Base-by-base conservation (phyloP, 257 asterid genomes). In the Eustoma russellianum region DNA sequence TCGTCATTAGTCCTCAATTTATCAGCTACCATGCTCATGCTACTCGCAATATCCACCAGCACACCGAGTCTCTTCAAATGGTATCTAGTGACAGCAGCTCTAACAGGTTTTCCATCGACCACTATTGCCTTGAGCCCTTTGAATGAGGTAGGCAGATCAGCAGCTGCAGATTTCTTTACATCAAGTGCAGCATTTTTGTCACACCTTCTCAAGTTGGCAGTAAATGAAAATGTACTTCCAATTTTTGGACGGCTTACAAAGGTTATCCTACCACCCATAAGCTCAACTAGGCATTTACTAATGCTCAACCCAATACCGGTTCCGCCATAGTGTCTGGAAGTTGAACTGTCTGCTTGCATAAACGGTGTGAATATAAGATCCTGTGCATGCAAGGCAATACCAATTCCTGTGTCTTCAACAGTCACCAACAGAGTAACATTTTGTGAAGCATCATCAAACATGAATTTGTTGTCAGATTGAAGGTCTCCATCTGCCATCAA, bases 281-380 rank as follows among this genome's bases (percentile, higher is more conserved):
- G 81, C 79, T 77, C 95, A 3, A 90, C 98, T 13, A 90, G 83
- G 62, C 94, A 83, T 76, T 86, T 80, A 52, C 98, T 81, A 53
- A 90, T 90, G 77, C 95, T 90, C 71, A 90, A 63, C 38, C 98
- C 98, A 24, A 90, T 83, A 41, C 98, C 98, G 0, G 98, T 90
- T 55, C 98, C 98, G 53, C 98, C 98, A 19, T 86, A 90, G 50
- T 80, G 68, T 48, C 98, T 70, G 43, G 98, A 90, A 24, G 95
- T 90, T 33, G 98, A 86, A 64, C 98, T 90, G 70, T 90, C 98
- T 5, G 98, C 98, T 72, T 90, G 98, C 98, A 90, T 90, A 60
- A 90, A 90, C 2, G 96, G 98, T 0, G 91, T 81, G 72, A 90
- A 90, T 28, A 90, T 88, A 43, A 78, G 82, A 34, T 78, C 76